phyloP scores from a whole-genome alignment of 306 rosid genomes.

The Lagenaria siceraria region DNA sequence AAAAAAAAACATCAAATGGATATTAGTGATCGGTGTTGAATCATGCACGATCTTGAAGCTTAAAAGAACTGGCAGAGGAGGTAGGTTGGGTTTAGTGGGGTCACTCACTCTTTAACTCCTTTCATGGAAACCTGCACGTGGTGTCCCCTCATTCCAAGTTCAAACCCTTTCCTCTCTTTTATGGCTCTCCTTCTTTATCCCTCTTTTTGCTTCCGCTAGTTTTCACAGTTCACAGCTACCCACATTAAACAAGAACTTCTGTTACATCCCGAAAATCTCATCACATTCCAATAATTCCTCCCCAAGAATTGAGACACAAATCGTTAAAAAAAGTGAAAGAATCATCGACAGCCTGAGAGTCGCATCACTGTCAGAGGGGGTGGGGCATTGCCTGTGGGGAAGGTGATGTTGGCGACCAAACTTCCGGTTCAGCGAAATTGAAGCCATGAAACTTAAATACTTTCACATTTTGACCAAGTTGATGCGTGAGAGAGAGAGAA shows the following conservation, averaged over 20 bases:
- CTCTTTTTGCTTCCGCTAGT: not conserved
- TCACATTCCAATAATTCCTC: not conserved
- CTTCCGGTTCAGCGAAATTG: constrained; percentile 12
- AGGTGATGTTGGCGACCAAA: constrained; percentile 35
- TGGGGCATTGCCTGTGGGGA: constrained; percentile 23
- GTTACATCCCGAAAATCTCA: not conserved
- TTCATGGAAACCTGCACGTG: constrained; percentile 61
- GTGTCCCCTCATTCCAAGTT: constrained; percentile 35
- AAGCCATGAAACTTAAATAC: not conserved
- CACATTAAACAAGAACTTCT: not conserved
- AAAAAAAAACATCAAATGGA: not conserved
- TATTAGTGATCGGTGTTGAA: not conserved
- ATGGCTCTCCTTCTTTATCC: not conserved
- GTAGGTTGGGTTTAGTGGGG: constrained; percentile 39
- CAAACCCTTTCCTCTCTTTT: constrained; percentile 9
- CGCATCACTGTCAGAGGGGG: not conserved
- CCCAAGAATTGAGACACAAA: not conserved
- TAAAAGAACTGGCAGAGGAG: constrained; percentile 9
- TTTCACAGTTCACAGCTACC: constrained; percentile 43
- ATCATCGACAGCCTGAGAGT: not conserved
- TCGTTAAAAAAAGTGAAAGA: not conserved
- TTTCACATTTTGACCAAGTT: not conserved
- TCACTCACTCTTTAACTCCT: constrained; percentile 21
- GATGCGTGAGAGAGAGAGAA: not conserved
- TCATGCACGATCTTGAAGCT: not conserved